phyloP scores from a whole-genome alignment of 169 alveolate species.

The Miamiensis avidus region DNA sequence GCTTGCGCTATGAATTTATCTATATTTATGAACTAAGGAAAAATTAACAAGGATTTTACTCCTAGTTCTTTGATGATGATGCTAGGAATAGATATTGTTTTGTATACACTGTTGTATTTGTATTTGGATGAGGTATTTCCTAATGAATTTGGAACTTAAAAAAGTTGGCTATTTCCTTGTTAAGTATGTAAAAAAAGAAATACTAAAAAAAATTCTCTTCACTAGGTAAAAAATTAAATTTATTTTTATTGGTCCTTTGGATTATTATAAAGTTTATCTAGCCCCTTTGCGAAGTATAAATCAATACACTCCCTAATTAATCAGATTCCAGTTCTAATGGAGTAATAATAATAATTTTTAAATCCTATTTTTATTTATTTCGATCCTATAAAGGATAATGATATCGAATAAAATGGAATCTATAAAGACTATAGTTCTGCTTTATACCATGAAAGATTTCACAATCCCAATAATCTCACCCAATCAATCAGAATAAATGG shows the following conservation, averaged over 20 bases:
- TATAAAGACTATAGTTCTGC: conserved; percentile 25
- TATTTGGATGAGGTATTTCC: conserved; percentile 71
- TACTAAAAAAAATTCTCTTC: background rate
- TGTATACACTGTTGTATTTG: conserved; percentile 26
- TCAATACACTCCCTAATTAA: conserved; percentile 46
- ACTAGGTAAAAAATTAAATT: no score
- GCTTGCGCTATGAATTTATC: background rate
- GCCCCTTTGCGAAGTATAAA: background rate
- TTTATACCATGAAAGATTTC: conserved; percentile 27
- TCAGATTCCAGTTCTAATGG: conserved; percentile 53
- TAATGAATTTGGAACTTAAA: conserved; percentile 60
- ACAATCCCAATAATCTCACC: background rate
- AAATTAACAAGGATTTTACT: background rate
- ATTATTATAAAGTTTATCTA: conserved; percentile 39
- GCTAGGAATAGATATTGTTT: background rate
- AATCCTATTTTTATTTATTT: conserved; percentile 5
- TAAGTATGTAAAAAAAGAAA: conserved; percentile 46
- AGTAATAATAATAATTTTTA: no score
- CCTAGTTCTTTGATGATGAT: background rate
- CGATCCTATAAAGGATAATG: conserved; percentile 20
- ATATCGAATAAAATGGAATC: background rate
- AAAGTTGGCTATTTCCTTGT: background rate
- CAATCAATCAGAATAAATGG: conserved; percentile 45
- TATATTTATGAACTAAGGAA: background rate
- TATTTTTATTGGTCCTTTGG: conserved; percentile 41